Evolutionary conservation across 2,329 filamentous ascomycete genomes (phyloP).

Genomic region (Penicillium rolfsii): DNA sequence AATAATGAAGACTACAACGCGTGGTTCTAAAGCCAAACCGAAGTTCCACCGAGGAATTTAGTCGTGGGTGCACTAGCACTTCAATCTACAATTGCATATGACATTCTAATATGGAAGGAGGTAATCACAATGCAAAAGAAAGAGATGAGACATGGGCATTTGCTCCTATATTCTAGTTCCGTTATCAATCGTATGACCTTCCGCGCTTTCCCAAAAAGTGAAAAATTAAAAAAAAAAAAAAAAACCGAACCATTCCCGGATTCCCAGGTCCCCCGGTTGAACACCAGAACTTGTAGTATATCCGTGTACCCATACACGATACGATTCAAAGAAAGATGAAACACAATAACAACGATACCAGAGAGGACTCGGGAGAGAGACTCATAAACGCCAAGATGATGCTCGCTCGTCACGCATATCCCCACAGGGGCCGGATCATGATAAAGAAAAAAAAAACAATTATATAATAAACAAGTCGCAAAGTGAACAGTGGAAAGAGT

Average conservation of each 20-base stretch:
- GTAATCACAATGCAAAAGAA: neutral
- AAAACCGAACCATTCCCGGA: neutral
- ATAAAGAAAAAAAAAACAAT: neutral
- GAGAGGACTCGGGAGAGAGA: neutral
- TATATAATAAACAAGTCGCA: neutral
- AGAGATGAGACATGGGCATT: slow-evolving; percentile 2
- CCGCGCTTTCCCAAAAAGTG: neutral
- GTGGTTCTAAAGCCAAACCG: neutral
- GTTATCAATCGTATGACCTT: slow-evolving; percentile 3
- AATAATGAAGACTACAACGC: neutral
- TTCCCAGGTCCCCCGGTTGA: slow-evolving; percentile 1
- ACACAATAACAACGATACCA: slow-evolving; percentile 6
- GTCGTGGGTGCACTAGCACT: neutral
- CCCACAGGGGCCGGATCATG: neutral
- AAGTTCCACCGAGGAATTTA: neutral
- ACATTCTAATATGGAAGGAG: neutral
- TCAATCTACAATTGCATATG: neutral
- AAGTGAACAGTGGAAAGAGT: neutral
- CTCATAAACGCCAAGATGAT: slow-evolving; percentile 23
- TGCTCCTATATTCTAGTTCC: slow-evolving; percentile 4
- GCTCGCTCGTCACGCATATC: slow-evolving; percentile 21
- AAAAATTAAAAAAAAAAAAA: neutral
- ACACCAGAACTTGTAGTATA: slow-evolving; percentile 15
- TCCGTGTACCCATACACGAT: slow-evolving; percentile 10
- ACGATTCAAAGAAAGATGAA: slow-evolving; percentile 2